These are phyloP conservation scores for Circinella umbellata DNA, from an alignment of 371 early-diverging fungal species.

Conservation along the genomic window DNA sequence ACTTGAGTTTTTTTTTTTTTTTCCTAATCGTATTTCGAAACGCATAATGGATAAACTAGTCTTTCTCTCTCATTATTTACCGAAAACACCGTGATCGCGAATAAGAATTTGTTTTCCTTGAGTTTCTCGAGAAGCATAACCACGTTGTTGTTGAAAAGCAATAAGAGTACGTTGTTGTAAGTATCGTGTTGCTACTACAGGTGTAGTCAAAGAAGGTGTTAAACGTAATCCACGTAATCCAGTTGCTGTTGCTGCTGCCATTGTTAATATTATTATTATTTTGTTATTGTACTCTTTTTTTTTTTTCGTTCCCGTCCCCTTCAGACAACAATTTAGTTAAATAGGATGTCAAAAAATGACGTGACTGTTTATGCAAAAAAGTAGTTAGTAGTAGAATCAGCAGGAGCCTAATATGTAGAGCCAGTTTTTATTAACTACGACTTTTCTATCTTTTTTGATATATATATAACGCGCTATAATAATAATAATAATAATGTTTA, in stretches of 20 bases:
- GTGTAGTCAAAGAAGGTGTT: conserved; percentile 15
- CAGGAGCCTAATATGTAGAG: no score
- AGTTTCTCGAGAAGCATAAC: conserved; percentile 15
- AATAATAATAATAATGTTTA: conserved; percentile 36
- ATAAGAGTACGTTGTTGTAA: not conserved
- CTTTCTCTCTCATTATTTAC: conserved; percentile 29
- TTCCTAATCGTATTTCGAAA: not conserved
- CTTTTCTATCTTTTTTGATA: not conserved
- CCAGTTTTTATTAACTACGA: not conserved
- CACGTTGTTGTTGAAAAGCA: conserved; percentile 14
- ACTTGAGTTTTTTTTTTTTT: not conserved
- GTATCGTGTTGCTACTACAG: conserved; percentile 5
- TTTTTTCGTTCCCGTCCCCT: not conserved
- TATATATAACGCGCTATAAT: no score
- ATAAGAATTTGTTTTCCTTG: conserved; percentile 39
- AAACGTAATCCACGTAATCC: conserved; percentile 22
- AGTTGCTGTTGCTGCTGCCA: not conserved
- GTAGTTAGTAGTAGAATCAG: not conserved
- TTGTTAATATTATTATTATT: not conserved
- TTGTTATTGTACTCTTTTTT: no score
- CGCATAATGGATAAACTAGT: no score
- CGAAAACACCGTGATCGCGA: conserved; percentile 58
- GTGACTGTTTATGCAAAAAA: conserved; percentile 8
- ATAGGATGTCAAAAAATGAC: not conserved
- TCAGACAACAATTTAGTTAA: not conserved